Conservation (phyloP, 2,329 filamentous ascomycete species). For the Nemania serpens region DNA sequence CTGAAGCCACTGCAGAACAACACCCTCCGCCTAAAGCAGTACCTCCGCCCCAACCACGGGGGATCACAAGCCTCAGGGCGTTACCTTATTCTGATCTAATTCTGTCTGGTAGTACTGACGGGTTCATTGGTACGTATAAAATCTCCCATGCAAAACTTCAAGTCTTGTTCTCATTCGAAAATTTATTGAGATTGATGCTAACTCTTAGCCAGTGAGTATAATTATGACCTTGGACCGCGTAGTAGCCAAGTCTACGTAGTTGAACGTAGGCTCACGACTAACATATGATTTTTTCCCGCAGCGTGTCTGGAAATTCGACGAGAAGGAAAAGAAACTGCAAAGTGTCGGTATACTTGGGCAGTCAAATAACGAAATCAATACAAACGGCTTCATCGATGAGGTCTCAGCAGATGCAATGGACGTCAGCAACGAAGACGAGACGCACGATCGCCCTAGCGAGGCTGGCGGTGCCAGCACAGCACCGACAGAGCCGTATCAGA, state of each 20-base stretch:
- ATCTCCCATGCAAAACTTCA: background rate
- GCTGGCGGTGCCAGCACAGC: slow-evolving; percentile 26
- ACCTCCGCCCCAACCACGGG: slow-evolving; percentile 72
- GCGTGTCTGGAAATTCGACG: slow-evolving; percentile 80
- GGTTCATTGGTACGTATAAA: slow-evolving; percentile 58
- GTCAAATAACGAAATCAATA: slow-evolving; percentile 26
- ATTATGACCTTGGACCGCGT: background rate
- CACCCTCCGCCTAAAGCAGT: slow-evolving; percentile 63
- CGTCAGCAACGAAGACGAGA: slow-evolving; percentile 32
- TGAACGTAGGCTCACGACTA: background rate
- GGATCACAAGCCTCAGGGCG: slow-evolving; percentile 86
- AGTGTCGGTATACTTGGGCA: slow-evolving; percentile 68
- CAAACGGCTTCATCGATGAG: slow-evolving; percentile 32
- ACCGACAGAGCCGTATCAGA: slow-evolving; percentile 33
- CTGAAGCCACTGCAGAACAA: slow-evolving; percentile 74
- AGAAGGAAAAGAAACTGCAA: slow-evolving; percentile 81
- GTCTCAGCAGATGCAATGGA: slow-evolving; percentile 32
- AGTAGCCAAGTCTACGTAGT: background rate
- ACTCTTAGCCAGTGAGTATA: slow-evolving; percentile 21
- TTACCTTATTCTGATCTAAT: slow-evolving; percentile 91
- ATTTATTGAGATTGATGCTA: slow-evolving; percentile 3
- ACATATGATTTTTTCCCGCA: slow-evolving; percentile 3
- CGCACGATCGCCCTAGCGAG: slow-evolving; percentile 29
- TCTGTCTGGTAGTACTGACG: slow-evolving; percentile 93
- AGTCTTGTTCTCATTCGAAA: background rate